Base-by-base conservation (phyloP, 257 asterid genomes). In the Agastache rugosa region DNA sequence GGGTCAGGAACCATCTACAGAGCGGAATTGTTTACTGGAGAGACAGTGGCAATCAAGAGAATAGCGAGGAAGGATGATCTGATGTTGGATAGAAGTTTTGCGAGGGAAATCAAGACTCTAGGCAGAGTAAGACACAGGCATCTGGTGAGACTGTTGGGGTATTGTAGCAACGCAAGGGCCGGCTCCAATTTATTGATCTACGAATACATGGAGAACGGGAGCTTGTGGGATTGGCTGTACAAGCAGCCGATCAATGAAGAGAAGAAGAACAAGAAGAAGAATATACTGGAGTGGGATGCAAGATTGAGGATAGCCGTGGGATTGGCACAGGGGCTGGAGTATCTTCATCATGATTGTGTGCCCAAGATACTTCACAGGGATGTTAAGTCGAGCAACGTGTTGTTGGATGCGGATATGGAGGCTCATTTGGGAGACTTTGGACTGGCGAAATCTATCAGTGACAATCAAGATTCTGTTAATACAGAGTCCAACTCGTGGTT, bases 361-460 rank as follows among this genome's bases (percentile, higher is more conserved):
- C 98, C 98, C 11, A 93, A 86, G 83, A 91, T 93, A 79, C 86
- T 93, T 73, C 97, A 93, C 81, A 83, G 98, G 80, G 98, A 93
- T 77, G 87, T 91, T 20, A 93, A 93, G 85, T 87, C 97, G 20
- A 88, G 96, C 81, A 93, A 93, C 50, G 65, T 93, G 45, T 69
- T 93, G 83, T 67, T 93, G 51, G 98, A 93, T 72, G 87, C 87
- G 5, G 81, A 90, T 76, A 83, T 91, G 95, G 98, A 88, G 75
- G 96, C 98, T 42, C 98, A 89, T 83, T 65, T 93, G 83, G 98
- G 98, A 16, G 97, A 93, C 80, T 93, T 91, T 19, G 98, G 98
- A 37, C 86, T 93, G 72, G 98, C 98, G 1, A 93, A 93, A 78
- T 78, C 87, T 62, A 68, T 91, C 71, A 77, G 76, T 0, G 89